These are phyloP conservation scores for Chytriomyces hyalinus DNA, from an alignment of 192 early-diverging fungal genomes.

Conservation along the genomic window DNA sequence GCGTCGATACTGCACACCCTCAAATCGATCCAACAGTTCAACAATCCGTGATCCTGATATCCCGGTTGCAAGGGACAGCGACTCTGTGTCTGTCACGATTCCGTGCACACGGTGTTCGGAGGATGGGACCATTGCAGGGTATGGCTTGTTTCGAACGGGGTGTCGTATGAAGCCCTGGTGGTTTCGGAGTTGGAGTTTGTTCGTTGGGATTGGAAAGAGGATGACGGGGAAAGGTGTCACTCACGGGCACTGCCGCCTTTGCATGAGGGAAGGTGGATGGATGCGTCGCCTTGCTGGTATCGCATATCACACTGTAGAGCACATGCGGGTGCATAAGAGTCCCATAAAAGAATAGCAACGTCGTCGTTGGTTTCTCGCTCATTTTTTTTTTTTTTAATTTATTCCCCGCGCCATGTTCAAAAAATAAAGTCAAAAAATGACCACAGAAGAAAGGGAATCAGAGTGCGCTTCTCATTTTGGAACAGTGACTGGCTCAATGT, in stretches of 20 bases:
- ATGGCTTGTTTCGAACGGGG: neutral
- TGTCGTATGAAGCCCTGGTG: neutral
- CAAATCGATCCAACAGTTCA: slow-evolving; percentile 27
- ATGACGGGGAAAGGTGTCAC: neutral
- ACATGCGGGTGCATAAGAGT: slow-evolving; percentile 31
- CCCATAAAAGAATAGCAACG: slow-evolving; percentile 18
- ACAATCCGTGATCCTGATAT: neutral
- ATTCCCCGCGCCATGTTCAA: neutral
- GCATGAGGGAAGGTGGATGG: neutral
- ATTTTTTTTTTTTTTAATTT: neutral
- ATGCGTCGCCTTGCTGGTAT: neutral
- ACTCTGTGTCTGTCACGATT: neutral
- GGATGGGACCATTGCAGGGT: slow-evolving; percentile 21
- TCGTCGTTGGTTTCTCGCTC: neutral
- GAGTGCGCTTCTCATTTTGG: neutral
- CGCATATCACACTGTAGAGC: neutral
- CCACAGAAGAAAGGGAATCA: neutral
- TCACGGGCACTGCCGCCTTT: no score
- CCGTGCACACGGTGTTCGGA: neutral
- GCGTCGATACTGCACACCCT: slow-evolving; percentile 28
- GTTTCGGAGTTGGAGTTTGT: neutral
- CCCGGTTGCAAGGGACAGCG: no score
- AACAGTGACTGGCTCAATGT: slow-evolving; percentile 38
- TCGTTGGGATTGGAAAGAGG: neutral
- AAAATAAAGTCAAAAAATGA: neutral